Evolutionary conservation across 805 yeast species (phyloP).

Genomic region (Priceomyces medius): DNA sequence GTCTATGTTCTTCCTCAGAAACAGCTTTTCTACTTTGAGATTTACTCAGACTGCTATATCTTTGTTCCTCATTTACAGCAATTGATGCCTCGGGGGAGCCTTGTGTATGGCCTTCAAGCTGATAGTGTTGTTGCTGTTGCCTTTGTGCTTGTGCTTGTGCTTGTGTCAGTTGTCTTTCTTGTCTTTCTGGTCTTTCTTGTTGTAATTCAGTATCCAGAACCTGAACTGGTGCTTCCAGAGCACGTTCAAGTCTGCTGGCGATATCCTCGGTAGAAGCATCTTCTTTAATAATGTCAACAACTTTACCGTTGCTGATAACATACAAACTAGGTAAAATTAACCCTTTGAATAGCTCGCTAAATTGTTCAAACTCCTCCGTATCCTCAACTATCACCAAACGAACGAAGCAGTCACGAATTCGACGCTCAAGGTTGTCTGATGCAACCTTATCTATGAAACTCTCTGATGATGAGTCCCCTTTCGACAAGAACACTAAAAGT

Average conservation of each 20-base stretch:
- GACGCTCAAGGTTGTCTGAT: not conserved
- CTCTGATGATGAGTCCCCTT: constrained; percentile 12
- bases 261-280: constrained; percentile 26
- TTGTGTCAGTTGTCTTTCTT: not conserved
- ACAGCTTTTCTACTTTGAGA: constrained; percentile 1
- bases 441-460: constrained; percentile 12
- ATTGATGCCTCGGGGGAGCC: not conserved
- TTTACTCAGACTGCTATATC: constrained; percentile 4
- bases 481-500: constrained; percentile 23
- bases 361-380: constrained; percentile 25
- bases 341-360: constrained; percentile 56
- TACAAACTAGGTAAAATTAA: constrained; percentile 55
- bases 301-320: constrained; percentile 48
- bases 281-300: constrained; percentile 43
- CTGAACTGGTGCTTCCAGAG: constrained; percentile 1
- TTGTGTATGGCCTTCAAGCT: not conserved
- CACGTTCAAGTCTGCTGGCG: constrained; percentile 14
- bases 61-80: not conserved
- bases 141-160: not conserved
- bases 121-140: not conserved
- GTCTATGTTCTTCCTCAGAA: constrained; percentile 8
- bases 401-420: constrained; percentile 12
- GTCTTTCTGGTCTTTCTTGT: not conserved
- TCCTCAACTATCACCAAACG: constrained; percentile 17
- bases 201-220: too few relatives aligned